These are phyloP conservation scores for Pseudocercospora fuligena DNA, from an alignment of 2,329 filamentous ascomycete genomes.

Conservation along the genomic window DNA sequence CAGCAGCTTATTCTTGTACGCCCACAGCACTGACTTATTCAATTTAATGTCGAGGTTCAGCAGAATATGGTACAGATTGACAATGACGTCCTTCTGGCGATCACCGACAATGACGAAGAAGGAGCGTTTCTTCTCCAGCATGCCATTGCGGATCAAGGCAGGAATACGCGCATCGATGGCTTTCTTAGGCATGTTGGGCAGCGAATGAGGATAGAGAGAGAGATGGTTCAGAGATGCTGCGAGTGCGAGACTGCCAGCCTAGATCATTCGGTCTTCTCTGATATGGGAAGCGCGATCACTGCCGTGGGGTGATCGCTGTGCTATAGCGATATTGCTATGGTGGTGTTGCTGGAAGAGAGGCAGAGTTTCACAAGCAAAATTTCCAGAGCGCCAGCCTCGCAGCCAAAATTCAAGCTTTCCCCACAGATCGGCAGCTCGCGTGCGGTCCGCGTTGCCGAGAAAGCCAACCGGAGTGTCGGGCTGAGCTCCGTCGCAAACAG, in stretches of 20 bases:
- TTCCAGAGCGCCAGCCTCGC: too few relatives aligned
- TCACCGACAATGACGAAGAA: constrained; percentile 98
- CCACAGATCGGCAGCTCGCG: constrained; percentile 16
- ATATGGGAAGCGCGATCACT: constrained; percentile 2
- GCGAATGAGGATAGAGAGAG: background rate
- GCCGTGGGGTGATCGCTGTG: constrained; percentile 11
- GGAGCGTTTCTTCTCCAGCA: constrained; percentile 95
- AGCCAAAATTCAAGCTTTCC: constrained; percentile 5
- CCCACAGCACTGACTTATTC: constrained; percentile 96
- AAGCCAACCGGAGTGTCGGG: background rate
- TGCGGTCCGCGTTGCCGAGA: background rate
- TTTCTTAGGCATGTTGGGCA: constrained; percentile 61
- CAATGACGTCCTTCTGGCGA: constrained; percentile 92
- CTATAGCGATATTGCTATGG: constrained; percentile 9
- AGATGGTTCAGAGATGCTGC: constrained; percentile 13
- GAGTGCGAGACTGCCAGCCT: background rate
- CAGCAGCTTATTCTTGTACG: constrained; percentile 96
- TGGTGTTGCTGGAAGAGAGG: background rate
- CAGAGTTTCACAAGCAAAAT: background rate
- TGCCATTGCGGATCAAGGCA: constrained; percentile 86
- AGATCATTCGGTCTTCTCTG: constrained; percentile 13
- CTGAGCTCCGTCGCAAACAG: background rate
- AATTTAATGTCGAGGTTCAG: constrained; percentile 87
- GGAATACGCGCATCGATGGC: constrained; percentile 80
- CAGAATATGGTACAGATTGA: constrained; percentile 92